Conservation (phyloP, 768 basidiomycete species). For the Cystofilobasidium macerans region DNA sequence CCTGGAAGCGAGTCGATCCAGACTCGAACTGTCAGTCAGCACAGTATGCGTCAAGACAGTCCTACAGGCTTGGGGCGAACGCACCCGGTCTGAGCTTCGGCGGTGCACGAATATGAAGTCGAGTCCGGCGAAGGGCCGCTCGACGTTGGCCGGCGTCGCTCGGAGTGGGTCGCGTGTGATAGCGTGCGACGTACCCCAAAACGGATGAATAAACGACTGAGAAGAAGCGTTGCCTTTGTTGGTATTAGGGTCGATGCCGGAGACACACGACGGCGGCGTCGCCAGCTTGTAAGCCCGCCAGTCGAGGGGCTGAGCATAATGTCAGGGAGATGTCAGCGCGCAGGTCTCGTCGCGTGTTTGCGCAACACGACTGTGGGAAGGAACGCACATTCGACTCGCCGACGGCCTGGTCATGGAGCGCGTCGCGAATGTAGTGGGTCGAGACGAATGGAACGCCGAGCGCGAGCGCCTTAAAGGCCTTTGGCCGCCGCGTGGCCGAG, state of each 20-base stretch:
- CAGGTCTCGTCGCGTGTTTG: too few species aligned
- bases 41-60: conserved; percentile 6
- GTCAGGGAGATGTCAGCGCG: not conserved
- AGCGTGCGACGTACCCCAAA: conserved; percentile 36
- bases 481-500: conserved; percentile 53
- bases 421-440: not conserved
- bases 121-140: not conserved
- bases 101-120: not conserved
- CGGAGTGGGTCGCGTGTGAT: conserved; percentile 38
- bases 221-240: not conserved
- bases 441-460: conserved; percentile 74
- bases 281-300: not conserved
- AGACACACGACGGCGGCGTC: not conserved
- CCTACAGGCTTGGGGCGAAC: conserved; percentile 17
- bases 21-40: not conserved
- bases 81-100: not conserved
- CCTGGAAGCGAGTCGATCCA: conserved; percentile 28
- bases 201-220: not conserved
- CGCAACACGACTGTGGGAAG: not conserved
- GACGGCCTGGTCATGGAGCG: not conserved
- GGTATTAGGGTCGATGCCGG: not conserved
- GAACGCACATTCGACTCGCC: not conserved
- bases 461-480: conserved; percentile 69
- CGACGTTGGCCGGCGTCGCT: not conserved
- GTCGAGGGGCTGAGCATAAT: not conserved